Evolutionary conservation across 2,329 filamentous ascomycete genomes (phyloP), one percentile per base, ranked within the genome.

Genomic region (Fusarium fracticaudum): DNA sequence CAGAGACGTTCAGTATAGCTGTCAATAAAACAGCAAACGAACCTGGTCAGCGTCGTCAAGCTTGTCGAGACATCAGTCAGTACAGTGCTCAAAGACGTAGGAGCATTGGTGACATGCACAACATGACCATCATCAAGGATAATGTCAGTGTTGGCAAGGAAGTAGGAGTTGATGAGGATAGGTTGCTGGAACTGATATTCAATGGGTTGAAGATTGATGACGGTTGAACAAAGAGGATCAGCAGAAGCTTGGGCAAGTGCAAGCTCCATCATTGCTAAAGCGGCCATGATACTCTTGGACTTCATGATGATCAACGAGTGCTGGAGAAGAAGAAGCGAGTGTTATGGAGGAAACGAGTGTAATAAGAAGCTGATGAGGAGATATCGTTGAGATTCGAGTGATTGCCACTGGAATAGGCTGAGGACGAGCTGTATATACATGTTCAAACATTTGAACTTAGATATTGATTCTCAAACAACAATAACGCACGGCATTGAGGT

Each of bases 381-480:
- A 20, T 43, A 1, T 9, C 10, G 38, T 57, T 44, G 29, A 17
- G 12, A 15, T 20, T 44, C 22, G 10, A 44, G 26, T 44, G 12
- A 57, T 12, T 5, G 5, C 1, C 8, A 13, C 13, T 20, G 6
- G 5, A 33, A 13, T 20, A 18, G 5, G 22, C 13, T 57, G 38
- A 33, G 15, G 38, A 24, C 1, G 17, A 33, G 29, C 38, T 35
- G 54, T 57, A 45, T 57, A 35, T 57, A 45, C 38, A 20, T 11
- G 5, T 18, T 13, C 9, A 24, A n/a, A 24, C 2, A 13, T 6
- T 2, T 9, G 3, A 18, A 17, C 14, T 2, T 4, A 8, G 17
- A 17, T 35, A 0, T 14, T 31, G 5, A 24, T n/a, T 57, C 22
- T 4, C 22, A 1, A 33, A 33, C 2, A 11, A 24, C 17, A 57